phyloP scores from a whole-genome alignment of 2,329 filamentous ascomycete species.

The Huntiella savannae region DNA sequence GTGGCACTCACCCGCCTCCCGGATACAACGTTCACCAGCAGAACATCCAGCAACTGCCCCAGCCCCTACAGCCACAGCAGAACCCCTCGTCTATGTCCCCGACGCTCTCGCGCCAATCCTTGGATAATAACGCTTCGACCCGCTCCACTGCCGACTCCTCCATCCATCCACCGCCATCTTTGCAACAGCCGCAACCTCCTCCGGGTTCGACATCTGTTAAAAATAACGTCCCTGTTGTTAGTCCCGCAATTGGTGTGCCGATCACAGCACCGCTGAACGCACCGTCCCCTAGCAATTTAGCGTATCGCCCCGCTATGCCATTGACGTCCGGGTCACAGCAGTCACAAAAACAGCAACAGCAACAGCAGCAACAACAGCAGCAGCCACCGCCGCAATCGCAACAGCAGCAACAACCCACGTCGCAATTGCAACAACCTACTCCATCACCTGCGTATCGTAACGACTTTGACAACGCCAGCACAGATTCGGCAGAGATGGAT shows the following conservation, averaged over 20 bases:
- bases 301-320: conserved; percentile 23
- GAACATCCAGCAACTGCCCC: background rate
- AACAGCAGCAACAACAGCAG: conserved; percentile 15
- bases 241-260: background rate
- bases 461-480: conserved; percentile 24
- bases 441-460: conserved; percentile 6
- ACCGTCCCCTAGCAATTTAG: conserved; percentile 8
- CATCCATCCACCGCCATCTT: conserved; percentile 12
- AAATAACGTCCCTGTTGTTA: background rate
- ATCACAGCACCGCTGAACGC: conserved; percentile 18
- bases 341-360: background rate
- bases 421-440: conserved; percentile 1
- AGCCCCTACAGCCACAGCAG: conserved; percentile 24
- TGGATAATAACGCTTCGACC: background rate
- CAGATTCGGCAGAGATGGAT: conserved; percentile 25
- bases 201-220: background rate
- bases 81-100: conserved; percentile 24
- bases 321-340: conserved; percentile 10
- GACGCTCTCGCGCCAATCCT: conserved; percentile 11
- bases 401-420: background rate
- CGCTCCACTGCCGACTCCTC: conserved; percentile 19
- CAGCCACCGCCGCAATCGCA: background rate
- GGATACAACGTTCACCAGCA: conserved; percentile 14
- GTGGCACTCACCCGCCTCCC: conserved; percentile 18
- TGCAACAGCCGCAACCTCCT: conserved; percentile 1